Evolutionary conservation across 148 eudicot species (phyloP), one percentile per base, ranked within the genome.

Genomic region (Vaccinium darrowii): DNA sequence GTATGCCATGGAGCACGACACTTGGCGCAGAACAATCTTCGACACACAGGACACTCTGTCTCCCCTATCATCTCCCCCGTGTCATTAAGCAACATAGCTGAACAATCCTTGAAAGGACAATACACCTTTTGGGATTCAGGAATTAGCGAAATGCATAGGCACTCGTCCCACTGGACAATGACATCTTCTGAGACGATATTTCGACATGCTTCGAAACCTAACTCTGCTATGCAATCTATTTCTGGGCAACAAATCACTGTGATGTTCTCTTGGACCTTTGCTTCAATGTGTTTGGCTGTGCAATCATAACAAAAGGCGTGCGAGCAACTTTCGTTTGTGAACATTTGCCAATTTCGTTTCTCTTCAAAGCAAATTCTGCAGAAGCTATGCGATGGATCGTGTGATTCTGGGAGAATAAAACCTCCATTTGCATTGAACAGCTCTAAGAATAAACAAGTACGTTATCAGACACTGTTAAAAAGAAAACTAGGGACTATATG

Each of bases 91-190:
- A 90, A 47, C 86, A 90, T 50, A 11, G 88, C 84, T 19, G 85
- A 88, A 56, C 92, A 90, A 57, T 90, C 90, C 56, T 56, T 72
- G 80, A 88, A 90, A 65, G 92, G 92, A 21, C 92, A 90, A 53
- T 88, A 88, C 23, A 88, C 10, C 36, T 69, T 90, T 8, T 88
- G 85, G 21, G 89, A 88, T 33, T 86, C 85, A 8, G 81, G 84
- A 12, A 90, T 81, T 6, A 88, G 74, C 0, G 90, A 87, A 76
- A 58, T 76, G 85, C 90, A 88, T 12, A 87, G 83, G 11, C 19
- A 52, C 30, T 85, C 87, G 52, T 88, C 90, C 92, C 92, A 90
- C 72, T 23, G 57, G 19, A 79, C 82, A 1, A 86, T 76, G 30
- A 84, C 49, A 2, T 87, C 83, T 2, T 60, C 49, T 1, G 90